Evolutionary conservation across 768 basidiomycete species (phyloP).

Genomic region (Podaxis mareebaensis): DNA sequence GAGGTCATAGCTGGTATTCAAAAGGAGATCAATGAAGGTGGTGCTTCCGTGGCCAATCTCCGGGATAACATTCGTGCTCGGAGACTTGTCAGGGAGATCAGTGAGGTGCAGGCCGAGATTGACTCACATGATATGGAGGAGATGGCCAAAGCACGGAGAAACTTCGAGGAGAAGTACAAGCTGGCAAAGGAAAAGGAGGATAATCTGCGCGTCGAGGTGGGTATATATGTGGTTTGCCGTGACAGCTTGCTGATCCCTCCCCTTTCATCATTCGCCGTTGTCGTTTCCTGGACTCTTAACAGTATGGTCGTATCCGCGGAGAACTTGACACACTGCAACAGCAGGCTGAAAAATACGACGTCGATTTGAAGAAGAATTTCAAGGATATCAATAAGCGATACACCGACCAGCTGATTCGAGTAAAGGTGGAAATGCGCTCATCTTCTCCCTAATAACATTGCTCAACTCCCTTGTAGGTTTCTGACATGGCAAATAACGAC

Average conservation of each 20-base stretch:
- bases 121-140: slow-evolving; percentile 80
- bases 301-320: slow-evolving; percentile 83
- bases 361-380: slow-evolving; percentile 74
- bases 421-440: slow-evolving; percentile 63
- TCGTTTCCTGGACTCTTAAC: slow-evolving; percentile 14
- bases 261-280: neutral
- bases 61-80: slow-evolving; percentile 84
- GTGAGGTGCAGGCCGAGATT: slow-evolving; percentile 67
- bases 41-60: slow-evolving; percentile 65
- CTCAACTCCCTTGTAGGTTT: slow-evolving; percentile 60
- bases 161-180: slow-evolving; percentile 81
- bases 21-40: slow-evolving; percentile 78
- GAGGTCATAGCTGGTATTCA: slow-evolving; percentile 58
- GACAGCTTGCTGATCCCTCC: neutral
- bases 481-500: slow-evolving; percentile 96
- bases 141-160: slow-evolving; percentile 79
- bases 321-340: slow-evolving; percentile 75
- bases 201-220: slow-evolving; percentile 67
- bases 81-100: slow-evolving; percentile 65
- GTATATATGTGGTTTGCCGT: slow-evolving; percentile 19
- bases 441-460: neutral
- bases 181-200: slow-evolving; percentile 72
- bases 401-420: slow-evolving; percentile 88
- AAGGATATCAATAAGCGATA: slow-evolving; percentile 85
- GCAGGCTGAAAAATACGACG: slow-evolving; percentile 64